Percentiles rank a stretch among this genome's conserved stretches.
Conservation (phyloP, 352 stramenopile species). For the Phytophthora sansomeana region DNA sequence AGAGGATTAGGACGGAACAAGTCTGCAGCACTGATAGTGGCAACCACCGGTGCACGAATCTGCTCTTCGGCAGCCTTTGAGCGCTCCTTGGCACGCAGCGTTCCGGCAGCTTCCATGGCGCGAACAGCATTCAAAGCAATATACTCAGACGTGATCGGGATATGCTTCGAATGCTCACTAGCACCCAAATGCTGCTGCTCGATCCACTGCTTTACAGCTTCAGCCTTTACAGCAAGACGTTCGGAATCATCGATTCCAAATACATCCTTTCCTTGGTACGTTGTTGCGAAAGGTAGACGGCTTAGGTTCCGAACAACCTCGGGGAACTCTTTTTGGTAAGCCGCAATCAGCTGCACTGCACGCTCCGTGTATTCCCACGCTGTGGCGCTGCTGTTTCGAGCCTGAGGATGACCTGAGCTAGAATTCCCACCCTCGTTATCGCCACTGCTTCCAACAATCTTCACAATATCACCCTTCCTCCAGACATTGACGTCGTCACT, state of each 20-base stretch:
- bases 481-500: slow-evolving; percentile 73
- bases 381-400: slow-evolving; percentile 38
- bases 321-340: slow-evolving; percentile 95
- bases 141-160: slow-evolving; percentile 94
- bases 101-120: slow-evolving; percentile 91
- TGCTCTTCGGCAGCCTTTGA: slow-evolving; percentile 54
- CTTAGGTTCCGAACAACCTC: slow-evolving; percentile 91
- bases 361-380: slow-evolving; percentile 98
- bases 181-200: slow-evolving; percentile 90
- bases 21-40: slow-evolving; percentile 51
- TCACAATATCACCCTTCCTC: slow-evolving; percentile 91
- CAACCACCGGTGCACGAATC: slow-evolving; percentile 47
- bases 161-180: slow-evolving; percentile 90
- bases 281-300: slow-evolving; percentile 87
- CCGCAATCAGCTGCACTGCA: slow-evolving; percentile 93
- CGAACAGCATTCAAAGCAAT: slow-evolving; percentile 92
- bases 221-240: slow-evolving; percentile 70
- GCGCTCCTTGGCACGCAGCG: slow-evolving; percentile 69
- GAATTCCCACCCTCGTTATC: slow-evolving; percentile 20
- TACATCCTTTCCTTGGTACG: slow-evolving; percentile 90
- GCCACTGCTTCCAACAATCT: slow-evolving; percentile 90
- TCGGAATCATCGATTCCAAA: slow-evolving; percentile 81
- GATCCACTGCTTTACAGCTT: slow-evolving; percentile 94
- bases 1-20: slow-evolving; percentile 81
- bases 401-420: slow-evolving; percentile 3